Percentiles rank a stretch among this genome's conserved stretches.
phyloP scores from a whole-genome alignment of 2,329 filamentous ascomycete genomes.

The Pseudopyricularia cyperi region DNA sequence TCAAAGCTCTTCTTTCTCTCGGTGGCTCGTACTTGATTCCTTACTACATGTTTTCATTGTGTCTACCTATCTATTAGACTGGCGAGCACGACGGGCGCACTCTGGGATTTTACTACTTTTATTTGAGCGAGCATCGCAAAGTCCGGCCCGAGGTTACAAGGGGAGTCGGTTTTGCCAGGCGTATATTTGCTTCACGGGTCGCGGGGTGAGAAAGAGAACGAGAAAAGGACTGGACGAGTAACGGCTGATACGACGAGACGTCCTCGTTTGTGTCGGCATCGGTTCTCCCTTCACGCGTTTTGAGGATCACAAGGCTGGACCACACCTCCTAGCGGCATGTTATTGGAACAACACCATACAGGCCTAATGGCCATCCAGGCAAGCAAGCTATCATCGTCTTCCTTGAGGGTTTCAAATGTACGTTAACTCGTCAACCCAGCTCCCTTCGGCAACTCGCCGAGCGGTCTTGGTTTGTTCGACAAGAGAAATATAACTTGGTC shows the following conservation, averaged over 20 bases:
- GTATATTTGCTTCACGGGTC: neutral
- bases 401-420: slow-evolving; percentile 46
- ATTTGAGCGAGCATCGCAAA: slow-evolving; percentile 12
- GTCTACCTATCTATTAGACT: neutral
- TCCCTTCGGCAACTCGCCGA: neutral
- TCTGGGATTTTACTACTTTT: slow-evolving; percentile 5
- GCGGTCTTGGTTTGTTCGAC: slow-evolving; percentile 1
- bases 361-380: slow-evolving; percentile 26
- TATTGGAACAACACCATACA: slow-evolving; percentile 10
- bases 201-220: neutral
- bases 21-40: slow-evolving; percentile 3
- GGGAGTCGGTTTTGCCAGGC: slow-evolving; percentile 3
- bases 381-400: slow-evolving; percentile 63
- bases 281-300: slow-evolving; percentile 2
- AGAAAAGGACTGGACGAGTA: neutral
- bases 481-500: slow-evolving; percentile 3
- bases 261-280: slow-evolving; percentile 6
- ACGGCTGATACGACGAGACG: neutral
- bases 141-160: slow-evolving; percentile 5
- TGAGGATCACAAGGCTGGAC: slow-evolving; percentile 8
- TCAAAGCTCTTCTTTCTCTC: slow-evolving; percentile 2
- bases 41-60: slow-evolving; percentile 5
- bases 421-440: slow-evolving; percentile 40
- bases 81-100: neutral
- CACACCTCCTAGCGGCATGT: slow-evolving; percentile 11